Evolutionary conservation across 169 alveolate genomes (phyloP), one percentile per base, ranked within the genome.

Genomic region (Cryptosporidium andersoni): DNA sequence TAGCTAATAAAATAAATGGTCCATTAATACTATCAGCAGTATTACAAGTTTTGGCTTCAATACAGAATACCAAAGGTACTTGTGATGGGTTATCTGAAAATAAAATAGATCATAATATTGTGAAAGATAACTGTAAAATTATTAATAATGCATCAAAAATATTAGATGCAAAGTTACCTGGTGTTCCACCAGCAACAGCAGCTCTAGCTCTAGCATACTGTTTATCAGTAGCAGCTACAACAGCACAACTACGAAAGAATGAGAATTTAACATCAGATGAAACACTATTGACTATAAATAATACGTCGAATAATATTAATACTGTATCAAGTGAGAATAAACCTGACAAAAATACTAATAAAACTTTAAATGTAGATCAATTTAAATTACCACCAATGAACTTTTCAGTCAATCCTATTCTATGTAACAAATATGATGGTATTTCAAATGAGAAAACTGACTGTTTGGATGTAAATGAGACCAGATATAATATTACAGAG

Each of bases 161-260:
- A 11, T 51, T 74, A 40, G 68, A 68, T 1, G 16, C 85, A 42
- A 74, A 74, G 12, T 42, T 74, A 11, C 85, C 85, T 40, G 85
- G 85, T 4, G 85, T 74, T 4, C 85, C 40, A 58, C 85, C 85
- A 34, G 40, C 85, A 7, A 74, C 67, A 34, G 85, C 85, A 12
- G 85, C 85, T n/a, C 60, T 74, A 25, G 85, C 85, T 43, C 36
- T 74, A 9, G 85, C 85, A 25, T 74, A 74, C 47, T 74, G 74
- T 25, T 68, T 74, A 4, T 74, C 67, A 11, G 74, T 74, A 3
- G 85, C 74, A 6, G 68, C 85, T 34, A 58, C 85, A 40, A 49
- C 43, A 25, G 47, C 64, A 3, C 8, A 16, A n/a, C 58, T 16
- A 42, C 7, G 16, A 6, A 64, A 40, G 39, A 37, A 64, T 14